These are phyloP conservation scores for Mrakia blollopis DNA, from an alignment of 768 basidiomycete genomes.

Conservation along the genomic window DNA sequence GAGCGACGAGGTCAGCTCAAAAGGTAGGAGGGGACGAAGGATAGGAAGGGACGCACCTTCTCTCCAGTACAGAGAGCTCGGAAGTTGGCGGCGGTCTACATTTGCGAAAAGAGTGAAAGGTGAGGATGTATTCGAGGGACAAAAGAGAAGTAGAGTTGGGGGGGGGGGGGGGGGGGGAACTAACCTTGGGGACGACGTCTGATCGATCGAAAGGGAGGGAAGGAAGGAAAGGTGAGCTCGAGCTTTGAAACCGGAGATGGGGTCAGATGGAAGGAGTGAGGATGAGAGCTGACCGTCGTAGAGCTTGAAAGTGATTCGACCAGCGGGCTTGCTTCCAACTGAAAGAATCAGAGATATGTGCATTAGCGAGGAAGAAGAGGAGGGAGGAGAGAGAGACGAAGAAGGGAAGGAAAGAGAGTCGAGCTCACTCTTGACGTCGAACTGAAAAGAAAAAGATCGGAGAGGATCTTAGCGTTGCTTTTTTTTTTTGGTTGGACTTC, in stretches of 20 bases:
- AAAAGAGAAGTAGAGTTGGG: no score
- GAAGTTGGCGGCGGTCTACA: constrained; percentile 57
- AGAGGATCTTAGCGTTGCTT: not conserved
- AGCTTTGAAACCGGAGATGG: not conserved
- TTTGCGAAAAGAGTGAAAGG: no score
- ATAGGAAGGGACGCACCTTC: constrained; percentile 28
- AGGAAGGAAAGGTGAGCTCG: not conserved
- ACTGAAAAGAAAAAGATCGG: not conserved
- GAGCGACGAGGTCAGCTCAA: not conserved
- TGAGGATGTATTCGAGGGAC: no score
- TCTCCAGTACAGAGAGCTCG: constrained; percentile 67
- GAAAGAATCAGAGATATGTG: not conserved
- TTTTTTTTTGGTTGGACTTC: not conserved
- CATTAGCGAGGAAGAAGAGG: not conserved
- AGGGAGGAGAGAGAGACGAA: not conserved
- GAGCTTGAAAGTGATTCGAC: constrained; percentile 64
- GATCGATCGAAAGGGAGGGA: not conserved
- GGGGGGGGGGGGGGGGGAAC: not conserved
- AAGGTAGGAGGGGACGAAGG: not conserved
- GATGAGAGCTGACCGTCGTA: constrained; percentile 53
- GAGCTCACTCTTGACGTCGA: constrained; percentile 19
- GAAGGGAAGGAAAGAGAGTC: not conserved
- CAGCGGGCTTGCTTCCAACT: constrained; percentile 32
- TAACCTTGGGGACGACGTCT: constrained; percentile 35
- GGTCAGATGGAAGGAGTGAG: not conserved